These are phyloP conservation scores for Tricholoma terreum DNA, from an alignment of 768 basidiomycete genomes.

Conservation along the genomic window DNA sequence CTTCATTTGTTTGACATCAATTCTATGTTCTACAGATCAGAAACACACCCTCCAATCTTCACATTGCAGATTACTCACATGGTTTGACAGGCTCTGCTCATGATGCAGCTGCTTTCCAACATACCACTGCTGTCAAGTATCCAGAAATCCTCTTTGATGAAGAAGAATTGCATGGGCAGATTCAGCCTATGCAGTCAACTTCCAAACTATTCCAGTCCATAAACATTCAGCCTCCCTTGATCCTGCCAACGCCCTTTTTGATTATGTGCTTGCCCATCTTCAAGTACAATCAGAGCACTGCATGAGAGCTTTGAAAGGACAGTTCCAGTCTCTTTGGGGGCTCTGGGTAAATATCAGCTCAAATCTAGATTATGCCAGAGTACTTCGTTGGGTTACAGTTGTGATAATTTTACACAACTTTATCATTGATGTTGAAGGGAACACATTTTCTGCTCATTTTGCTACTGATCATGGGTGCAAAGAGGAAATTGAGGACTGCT, in stretches of 20 bases:
- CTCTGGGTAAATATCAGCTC: conserved; percentile 27
- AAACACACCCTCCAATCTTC: conserved; percentile 16
- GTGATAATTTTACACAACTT: conserved; percentile 36
- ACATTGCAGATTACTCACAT: conserved; percentile 20
- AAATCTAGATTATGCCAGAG: conserved; percentile 21
- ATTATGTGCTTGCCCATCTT: conserved; percentile 20
- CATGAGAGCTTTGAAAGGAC: conserved; percentile 29
- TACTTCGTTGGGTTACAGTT: conserved; percentile 27
- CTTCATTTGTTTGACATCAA: not conserved
- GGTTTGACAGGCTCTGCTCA: conserved; percentile 22
- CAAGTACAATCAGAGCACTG: conserved; percentile 31
- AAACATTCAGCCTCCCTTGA: conserved; percentile 24
- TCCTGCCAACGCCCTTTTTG: conserved; percentile 25
- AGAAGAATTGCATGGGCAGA: conserved; percentile 15
- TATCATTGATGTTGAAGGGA: conserved; percentile 28
- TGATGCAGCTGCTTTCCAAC: conserved; percentile 18
- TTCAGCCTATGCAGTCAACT: conserved; percentile 15
- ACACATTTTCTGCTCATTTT: too few species aligned
- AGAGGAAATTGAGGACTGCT: too few species aligned
- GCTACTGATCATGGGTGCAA: too few species aligned
- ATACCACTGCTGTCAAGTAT: conserved; percentile 6
- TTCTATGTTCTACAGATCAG: conserved; percentile 1
- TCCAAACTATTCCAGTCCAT: conserved; percentile 26
- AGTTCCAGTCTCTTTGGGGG: conserved; percentile 19
- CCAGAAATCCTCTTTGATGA: conserved; percentile 18